Evolutionary conservation across 75 land plant species (phyloP), one percentile per base, ranked within the genome.

Genomic region (Cunninghamia lanceolata): DNA sequence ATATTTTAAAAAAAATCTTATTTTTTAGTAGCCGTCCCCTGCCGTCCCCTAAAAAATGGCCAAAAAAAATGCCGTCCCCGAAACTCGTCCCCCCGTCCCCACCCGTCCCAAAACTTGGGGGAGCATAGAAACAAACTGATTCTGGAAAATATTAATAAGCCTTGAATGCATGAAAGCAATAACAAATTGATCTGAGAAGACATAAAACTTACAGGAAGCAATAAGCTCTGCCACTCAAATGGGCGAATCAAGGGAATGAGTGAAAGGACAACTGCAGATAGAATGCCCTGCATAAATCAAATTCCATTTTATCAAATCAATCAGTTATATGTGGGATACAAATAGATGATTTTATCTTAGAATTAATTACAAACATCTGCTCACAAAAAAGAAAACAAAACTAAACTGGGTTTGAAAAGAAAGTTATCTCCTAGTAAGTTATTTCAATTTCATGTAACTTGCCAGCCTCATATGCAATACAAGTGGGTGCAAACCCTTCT

Each of bases 171-270:
- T 77, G 28, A 25, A 38, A 1, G 2, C 25, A 45, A 43, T 80
- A 43, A n/a, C 30, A 80, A 45, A 43, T 45, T 47, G 34, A 45
- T 43, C 8, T 43, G 32, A 43, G 3, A 19, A 45, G 32, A 80
- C 3, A 80, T 80, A 28, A 80, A 13, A 87, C 97, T 91, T 87
- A 97, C 99, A 43, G 99, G 99, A 88, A 97, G 95, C 81, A 95
- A 87, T 45, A 97, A 92, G 85, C 98, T 93, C 83, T 97, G 99
- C 99, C 99, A 97, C 50, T 94, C 92, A 89, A 96, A 97, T 83
- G 99, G 99, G 83, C 93, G 94, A 86, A 97, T 94, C 93, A 97
- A 91, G 47, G 99, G 99, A 46, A 93, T 92, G 53, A 95, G 79
- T 52, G 99, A 96, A 83, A 97, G 85, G 19, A 97, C 96, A 81